Evolutionary conservation across 1,284 basidiomycete species (phyloP).

Genomic region (Sanghuangporus weigelae): DNA sequence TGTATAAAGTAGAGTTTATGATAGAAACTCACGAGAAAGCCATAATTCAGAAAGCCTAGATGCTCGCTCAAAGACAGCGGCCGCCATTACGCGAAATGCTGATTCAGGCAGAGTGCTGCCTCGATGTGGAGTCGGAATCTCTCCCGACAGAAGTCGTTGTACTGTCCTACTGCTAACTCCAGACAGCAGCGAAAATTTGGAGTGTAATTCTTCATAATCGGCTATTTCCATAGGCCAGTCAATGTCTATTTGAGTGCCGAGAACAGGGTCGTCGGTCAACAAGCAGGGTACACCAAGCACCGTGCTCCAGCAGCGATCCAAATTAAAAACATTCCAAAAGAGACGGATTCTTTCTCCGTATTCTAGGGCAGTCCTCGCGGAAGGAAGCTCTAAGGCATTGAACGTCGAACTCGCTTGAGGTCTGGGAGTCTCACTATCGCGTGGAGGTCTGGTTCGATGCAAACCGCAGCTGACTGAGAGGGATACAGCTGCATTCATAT

Average conservation of each 20-base stretch:
- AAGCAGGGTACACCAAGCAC: slow-evolving; percentile 47
- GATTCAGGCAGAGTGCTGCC: not conserved
- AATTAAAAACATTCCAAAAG: slow-evolving; percentile 66
- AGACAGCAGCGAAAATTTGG: not conserved
- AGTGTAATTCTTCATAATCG: slow-evolving; percentile 49
- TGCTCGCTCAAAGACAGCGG: slow-evolving; percentile 13
- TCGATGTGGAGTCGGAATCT: not conserved
- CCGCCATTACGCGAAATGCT: slow-evolving; percentile 6
- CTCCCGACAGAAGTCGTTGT: slow-evolving; percentile 3
- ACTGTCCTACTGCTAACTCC: not conserved
- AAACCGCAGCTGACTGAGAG: slow-evolving; percentile 33
- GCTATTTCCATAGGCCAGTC: slow-evolving; percentile 62
- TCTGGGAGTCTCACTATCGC: not conserved
- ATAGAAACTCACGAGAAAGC: not conserved
- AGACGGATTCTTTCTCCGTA: slow-evolving; percentile 60
- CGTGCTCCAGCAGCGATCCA: slow-evolving; percentile 62
- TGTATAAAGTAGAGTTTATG: not conserved
- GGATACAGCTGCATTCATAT: slow-evolving; percentile 35
- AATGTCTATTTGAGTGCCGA: slow-evolving; percentile 42
- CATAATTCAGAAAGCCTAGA: not conserved
- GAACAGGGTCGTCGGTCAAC: slow-evolving; percentile 33
- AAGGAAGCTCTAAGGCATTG: slow-evolving; percentile 16
- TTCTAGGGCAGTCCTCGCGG: slow-evolving; percentile 37
- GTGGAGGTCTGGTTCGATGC: slow-evolving; percentile 26
- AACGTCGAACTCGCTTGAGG: not conserved